A percentile compares a stretch with the other conserved stretches of the same genome.
Conservation (phyloP, 257 asterid genomes). For the Misopates orontium region DNA sequence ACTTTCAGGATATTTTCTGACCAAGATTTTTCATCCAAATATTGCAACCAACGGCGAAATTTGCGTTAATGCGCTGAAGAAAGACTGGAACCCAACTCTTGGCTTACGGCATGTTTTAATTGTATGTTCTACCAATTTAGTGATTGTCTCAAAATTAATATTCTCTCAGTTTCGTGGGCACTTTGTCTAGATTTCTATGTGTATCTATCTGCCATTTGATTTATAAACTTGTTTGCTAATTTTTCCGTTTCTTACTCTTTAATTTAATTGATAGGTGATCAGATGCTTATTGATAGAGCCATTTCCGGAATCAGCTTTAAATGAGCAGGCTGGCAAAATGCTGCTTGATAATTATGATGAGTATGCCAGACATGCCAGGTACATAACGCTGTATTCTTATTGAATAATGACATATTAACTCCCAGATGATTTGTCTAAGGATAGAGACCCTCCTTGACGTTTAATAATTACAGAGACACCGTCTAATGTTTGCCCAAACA, state of each 20-base stretch:
- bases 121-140: slow-evolving; percentile 43
- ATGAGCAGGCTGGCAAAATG: slow-evolving; percentile 98
- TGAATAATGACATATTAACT: too few relatives aligned
- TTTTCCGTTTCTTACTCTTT: neutral
- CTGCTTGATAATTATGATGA: slow-evolving; percentile 87
- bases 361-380: slow-evolving; percentile 91
- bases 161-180: slow-evolving; percentile 1
- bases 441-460: too few relatives aligned
- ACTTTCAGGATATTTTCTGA: slow-evolving; percentile 75
- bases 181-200: too few relatives aligned
- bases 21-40: slow-evolving; percentile 95
- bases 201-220: neutral
- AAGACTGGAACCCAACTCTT: slow-evolving; percentile 89
- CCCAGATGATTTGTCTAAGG: too few relatives aligned
- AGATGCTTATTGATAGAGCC: slow-evolving; percentile 96
- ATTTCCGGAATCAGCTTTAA: slow-evolving; percentile 95
- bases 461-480: too few relatives aligned
- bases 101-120: slow-evolving; percentile 88
- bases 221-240: slow-evolving; percentile 9
- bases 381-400: neutral
- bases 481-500: too few relatives aligned
- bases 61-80: slow-evolving; percentile 95
- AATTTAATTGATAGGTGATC: slow-evolving; percentile 58
- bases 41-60: slow-evolving; percentile 84
- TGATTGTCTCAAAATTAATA: slow-evolving; percentile 1